phyloP scores from a whole-genome alignment of 768 basidiomycete genomes.

The Psilocybe cyanescens region DNA sequence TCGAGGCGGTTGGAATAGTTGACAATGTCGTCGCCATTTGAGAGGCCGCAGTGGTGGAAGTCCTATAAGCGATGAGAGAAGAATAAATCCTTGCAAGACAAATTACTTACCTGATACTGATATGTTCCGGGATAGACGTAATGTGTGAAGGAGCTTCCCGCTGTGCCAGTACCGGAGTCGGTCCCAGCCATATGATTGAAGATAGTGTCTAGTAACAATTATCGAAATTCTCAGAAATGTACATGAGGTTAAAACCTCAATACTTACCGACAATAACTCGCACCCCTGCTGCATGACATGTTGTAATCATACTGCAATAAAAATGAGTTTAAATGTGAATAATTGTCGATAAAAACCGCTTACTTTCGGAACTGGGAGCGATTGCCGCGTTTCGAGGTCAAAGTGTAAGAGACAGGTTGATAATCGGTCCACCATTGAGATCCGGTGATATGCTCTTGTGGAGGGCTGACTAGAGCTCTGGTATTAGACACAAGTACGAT shows the following conservation, averaged over 20 bases:
- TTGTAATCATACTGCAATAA: slow-evolving; percentile 43
- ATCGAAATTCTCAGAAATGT: not conserved
- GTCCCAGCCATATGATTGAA: slow-evolving; percentile 69
- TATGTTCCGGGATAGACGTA: slow-evolving; percentile 57
- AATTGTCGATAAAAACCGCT: slow-evolving; percentile 9
- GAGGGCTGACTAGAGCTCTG: slow-evolving; percentile 43
- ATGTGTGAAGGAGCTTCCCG: slow-evolving; percentile 54
- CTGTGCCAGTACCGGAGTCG: slow-evolving; percentile 52
- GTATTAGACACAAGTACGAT: not conserved
- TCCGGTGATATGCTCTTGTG: slow-evolving; percentile 62
- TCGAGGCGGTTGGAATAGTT: slow-evolving; percentile 56
- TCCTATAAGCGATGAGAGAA: slow-evolving; percentile 31
- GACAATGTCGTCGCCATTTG: slow-evolving; percentile 53
- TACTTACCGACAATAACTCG: slow-evolving; percentile 54
- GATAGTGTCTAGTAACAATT: slow-evolving; percentile 45
- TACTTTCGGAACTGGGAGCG: slow-evolving; percentile 51
- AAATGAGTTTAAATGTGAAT: not conserved
- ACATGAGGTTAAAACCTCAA: not conserved
- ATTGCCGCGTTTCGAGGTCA: slow-evolving; percentile 69
- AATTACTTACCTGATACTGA: slow-evolving; percentile 40
- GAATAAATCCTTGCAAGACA: not conserved
- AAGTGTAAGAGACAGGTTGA: slow-evolving; percentile 66
- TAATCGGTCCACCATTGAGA: slow-evolving; percentile 79
- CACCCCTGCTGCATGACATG: slow-evolving; percentile 60
- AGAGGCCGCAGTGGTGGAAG: slow-evolving; percentile 69